Percentiles rank a stretch among this genome's conserved stretches.
These are phyloP conservation scores for Moricandia arvensis DNA, from an alignment of 345 rosid genomes.

Conservation along the genomic window DNA sequence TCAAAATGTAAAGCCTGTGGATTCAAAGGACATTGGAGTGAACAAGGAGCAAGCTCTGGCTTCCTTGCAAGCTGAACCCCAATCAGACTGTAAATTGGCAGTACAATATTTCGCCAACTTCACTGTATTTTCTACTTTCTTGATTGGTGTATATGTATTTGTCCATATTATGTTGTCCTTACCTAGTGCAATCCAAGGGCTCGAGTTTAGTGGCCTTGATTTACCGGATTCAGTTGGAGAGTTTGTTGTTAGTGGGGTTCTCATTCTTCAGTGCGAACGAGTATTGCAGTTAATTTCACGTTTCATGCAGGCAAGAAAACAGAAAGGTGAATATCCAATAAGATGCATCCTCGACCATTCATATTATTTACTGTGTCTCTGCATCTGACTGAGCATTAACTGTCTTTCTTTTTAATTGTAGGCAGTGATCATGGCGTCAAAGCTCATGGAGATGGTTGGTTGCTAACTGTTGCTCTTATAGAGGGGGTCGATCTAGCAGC, in stretches of 20 bases:
- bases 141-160: constrained; percentile 67
- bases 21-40: constrained; percentile 72
- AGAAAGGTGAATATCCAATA: constrained; percentile 53
- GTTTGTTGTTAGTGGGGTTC: constrained; percentile 69
- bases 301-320: constrained; percentile 84
- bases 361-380: constrained; percentile 6
- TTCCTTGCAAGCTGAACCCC: constrained; percentile 79
- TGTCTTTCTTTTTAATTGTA: constrained; percentile 27
- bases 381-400: constrained; percentile 13
- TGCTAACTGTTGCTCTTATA: constrained; percentile 86
- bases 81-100: constrained; percentile 84
- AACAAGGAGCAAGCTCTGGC: constrained; percentile 83
- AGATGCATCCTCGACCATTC: constrained; percentile 1
- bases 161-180: constrained; percentile 65
- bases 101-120: constrained; percentile 81
- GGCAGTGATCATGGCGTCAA: constrained; percentile 94
- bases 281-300: constrained; percentile 64
- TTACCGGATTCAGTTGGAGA: constrained; percentile 93
- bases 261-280: constrained; percentile 83
- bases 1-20: constrained; percentile 71
- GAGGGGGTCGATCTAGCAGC: constrained; percentile 85
- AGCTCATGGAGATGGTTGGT: constrained; percentile 98
- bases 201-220: constrained; percentile 92
- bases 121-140: constrained; percentile 63
- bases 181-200: constrained; percentile 74